Evolutionary conservation across 2,329 filamentous ascomycete species (phyloP).

Genomic region (Epichloe coenophiala): DNA sequence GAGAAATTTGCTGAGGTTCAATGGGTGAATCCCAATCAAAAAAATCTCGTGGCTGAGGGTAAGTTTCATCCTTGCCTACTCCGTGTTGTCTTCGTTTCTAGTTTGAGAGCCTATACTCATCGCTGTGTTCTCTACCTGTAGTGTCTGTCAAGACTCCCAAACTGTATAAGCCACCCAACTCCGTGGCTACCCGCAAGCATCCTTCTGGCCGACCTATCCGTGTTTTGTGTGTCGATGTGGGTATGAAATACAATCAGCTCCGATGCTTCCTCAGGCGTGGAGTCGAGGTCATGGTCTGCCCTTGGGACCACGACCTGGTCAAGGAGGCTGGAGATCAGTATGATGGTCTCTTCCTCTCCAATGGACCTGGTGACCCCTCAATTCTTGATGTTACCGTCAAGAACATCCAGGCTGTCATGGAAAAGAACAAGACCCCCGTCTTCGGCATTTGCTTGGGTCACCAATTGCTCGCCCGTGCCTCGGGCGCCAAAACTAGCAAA

Average conservation of each 20-base stretch:
- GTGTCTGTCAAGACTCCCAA: conserved; percentile 82
- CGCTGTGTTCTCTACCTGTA: conserved; percentile 25
- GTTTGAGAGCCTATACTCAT: conserved; percentile 22
- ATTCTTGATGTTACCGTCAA: conserved; percentile 68
- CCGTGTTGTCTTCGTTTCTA: conserved; percentile 6
- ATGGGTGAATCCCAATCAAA: conserved; percentile 84
- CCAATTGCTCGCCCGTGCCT: conserved; percentile 82
- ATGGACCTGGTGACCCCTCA: conserved; percentile 90
- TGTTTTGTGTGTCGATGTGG: conserved; percentile 88
- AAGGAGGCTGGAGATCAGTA: conserved; percentile 67
- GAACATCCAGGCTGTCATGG: conserved; percentile 63
- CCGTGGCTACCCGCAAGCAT: conserved; percentile 64
- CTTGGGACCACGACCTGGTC: conserved; percentile 90
- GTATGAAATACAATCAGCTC: conserved; percentile 96
- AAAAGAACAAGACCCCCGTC: conserved; percentile 70
- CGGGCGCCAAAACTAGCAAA: conserved; percentile 84
- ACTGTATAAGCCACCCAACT: conserved; percentile 64
- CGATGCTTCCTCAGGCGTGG: conserved; percentile 83
- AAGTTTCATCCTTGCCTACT: conserved; percentile 28
- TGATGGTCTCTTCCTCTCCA: conserved; percentile 94
- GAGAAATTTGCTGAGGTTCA: conserved; percentile 62
- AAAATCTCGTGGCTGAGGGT: conserved; percentile 93
- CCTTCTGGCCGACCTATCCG: conserved; percentile 77
- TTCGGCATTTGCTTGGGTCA: conserved; percentile 96
- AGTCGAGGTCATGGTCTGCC: conserved; percentile 86